Evolutionary conservation across 495 filamentous ascomycete genomes (phyloP).

Genomic region (Penicillium egyptiacum): DNA sequence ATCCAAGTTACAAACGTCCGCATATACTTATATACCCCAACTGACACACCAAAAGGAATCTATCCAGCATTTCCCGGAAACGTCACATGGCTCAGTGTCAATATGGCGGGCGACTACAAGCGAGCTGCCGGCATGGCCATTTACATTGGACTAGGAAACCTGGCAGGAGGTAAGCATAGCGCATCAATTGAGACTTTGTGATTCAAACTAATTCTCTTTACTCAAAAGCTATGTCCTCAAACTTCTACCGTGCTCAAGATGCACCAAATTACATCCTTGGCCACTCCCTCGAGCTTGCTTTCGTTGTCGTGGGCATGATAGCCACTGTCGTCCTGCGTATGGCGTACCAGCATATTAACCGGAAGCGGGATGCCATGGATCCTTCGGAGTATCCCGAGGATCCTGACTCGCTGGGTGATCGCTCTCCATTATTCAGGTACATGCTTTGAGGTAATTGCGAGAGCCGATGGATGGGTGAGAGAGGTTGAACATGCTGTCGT

Average conservation of each 20-base stretch:
- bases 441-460: conserved; percentile 29
- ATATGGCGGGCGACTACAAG: conserved; percentile 70
- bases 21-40: background rate
- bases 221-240: conserved; percentile 62
- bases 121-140: conserved; percentile 71
- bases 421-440: conserved; percentile 65
- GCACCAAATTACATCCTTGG: conserved; percentile 65
- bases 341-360: conserved; percentile 62
- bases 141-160: conserved; percentile 71
- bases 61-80: conserved; percentile 58
- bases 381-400: conserved; percentile 50
- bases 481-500: background rate
- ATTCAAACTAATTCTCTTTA: conserved; percentile 9
- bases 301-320: conserved; percentile 61
- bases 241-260: conserved; percentile 71
- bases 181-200: background rate
- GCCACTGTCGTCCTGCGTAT: conserved; percentile 55
- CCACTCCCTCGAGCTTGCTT: conserved; percentile 66
- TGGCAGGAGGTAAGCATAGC: conserved; percentile 54
- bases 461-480: background rate
- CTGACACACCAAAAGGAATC: conserved; percentile 28
- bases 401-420: conserved; percentile 61
- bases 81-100: conserved; percentile 71
- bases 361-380: conserved; percentile 53
- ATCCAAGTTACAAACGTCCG: conserved; percentile 26